Conservation (phyloP, 495 filamentous ascomycete genomes). For the Bacidia gigantensis region DNA sequence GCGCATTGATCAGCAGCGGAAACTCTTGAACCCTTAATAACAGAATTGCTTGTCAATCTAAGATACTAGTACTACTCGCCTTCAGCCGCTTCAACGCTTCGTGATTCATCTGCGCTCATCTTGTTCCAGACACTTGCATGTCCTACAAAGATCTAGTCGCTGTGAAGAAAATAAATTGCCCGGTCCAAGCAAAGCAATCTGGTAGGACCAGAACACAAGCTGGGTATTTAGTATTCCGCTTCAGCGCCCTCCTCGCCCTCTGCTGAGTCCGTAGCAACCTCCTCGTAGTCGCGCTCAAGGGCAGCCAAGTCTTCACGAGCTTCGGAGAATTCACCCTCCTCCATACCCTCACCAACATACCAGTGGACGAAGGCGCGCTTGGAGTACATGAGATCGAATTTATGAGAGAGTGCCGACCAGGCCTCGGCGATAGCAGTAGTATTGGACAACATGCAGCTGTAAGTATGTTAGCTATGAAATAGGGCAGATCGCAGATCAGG, state of each 20-base stretch:
- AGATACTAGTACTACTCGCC: not conserved
- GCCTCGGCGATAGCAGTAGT: constrained; percentile 98
- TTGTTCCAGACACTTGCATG: not conserved
- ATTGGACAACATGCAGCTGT: constrained; percentile 96
- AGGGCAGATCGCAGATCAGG: not conserved
- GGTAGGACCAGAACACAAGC: constrained; percentile 1
- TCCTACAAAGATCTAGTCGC: not conserved
- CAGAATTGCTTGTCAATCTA: not conserved
- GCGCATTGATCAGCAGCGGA: not conserved
- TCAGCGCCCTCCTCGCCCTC: constrained; percentile 79
- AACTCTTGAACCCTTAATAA: no score
- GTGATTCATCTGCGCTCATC: not conserved
- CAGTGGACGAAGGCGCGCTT: constrained; percentile 99
- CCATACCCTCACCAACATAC: constrained; percentile 99
- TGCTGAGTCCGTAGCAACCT: constrained; percentile 91
- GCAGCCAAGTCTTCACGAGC: constrained; percentile 96
- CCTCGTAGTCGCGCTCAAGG: constrained; percentile 97
- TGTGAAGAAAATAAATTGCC: not conserved
- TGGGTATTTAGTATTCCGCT: constrained; percentile 75
- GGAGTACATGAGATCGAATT: constrained; percentile 99
- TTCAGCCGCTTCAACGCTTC: not conserved
- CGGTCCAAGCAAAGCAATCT: not conserved
- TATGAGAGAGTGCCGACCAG: constrained; percentile 92
- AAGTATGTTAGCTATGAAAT: constrained; percentile 10
- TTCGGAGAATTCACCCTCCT: constrained; percentile 99